phyloP scores from a whole-genome alignment of 352 stramenopile species.

The Globisporangium recalcitrans region DNA sequence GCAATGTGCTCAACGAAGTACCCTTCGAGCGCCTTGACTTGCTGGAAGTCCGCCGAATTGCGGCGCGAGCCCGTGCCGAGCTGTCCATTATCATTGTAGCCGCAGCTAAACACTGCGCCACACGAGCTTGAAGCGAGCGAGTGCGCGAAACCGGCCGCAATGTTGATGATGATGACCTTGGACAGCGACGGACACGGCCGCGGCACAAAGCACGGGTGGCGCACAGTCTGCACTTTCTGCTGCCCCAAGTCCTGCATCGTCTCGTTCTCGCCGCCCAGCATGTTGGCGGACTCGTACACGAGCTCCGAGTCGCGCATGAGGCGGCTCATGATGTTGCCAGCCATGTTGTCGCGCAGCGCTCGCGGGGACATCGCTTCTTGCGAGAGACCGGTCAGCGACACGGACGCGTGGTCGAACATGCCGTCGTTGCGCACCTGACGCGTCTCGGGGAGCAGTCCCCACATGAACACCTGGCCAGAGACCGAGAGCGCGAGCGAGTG shows the following conservation, averaged over 20 bases:
- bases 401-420: conserved; percentile 45
- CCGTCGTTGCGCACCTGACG: conserved; percentile 37
- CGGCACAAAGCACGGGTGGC: conserved; percentile 45
- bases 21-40: conserved; percentile 39
- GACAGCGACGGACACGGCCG: conserved; percentile 34
- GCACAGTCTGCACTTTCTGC: conserved; percentile 56
- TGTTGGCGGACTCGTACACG: conserved; percentile 45
- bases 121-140: conserved; percentile 53
- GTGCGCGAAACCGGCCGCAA: conserved; percentile 71
- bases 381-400: conserved; percentile 54
- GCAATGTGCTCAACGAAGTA: conserved; percentile 59
- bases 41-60: conserved; percentile 59
- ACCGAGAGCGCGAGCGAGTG: conserved; percentile 62
- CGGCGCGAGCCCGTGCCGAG: conserved; percentile 57
- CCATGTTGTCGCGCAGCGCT: conserved; percentile 26
- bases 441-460: conserved; percentile 61
- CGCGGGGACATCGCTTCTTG: conserved; percentile 20
- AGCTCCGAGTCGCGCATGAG: conserved; percentile 62
- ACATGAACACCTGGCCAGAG: conserved; percentile 70
- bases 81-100: conserved; percentile 84
- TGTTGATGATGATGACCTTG: conserved; percentile 39
- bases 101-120: conserved; percentile 60
- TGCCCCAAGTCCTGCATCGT: conserved; percentile 20
- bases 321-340: conserved; percentile 51
- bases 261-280: conserved; percentile 25